These are phyloP conservation scores for Astragalus membranaceus DNA, from an alignment of 306 rosid species.

Conservation along the genomic window DNA sequence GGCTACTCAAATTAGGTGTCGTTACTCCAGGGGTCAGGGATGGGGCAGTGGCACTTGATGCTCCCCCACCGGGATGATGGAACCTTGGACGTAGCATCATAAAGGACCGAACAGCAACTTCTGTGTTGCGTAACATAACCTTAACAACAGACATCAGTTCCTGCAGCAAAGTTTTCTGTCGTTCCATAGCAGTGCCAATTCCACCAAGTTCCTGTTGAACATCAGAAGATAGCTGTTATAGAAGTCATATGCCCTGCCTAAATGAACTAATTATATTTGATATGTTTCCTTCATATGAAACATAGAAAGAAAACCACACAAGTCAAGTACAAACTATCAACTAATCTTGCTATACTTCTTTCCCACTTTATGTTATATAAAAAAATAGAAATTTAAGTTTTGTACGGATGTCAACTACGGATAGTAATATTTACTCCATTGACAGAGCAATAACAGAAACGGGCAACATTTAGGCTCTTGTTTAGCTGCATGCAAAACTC, in stretches of 20 bases:
- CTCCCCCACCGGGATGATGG: constrained; percentile 69
- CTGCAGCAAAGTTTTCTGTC: constrained; percentile 64
- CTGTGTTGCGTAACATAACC: constrained; percentile 81
- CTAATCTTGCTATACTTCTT: neutral
- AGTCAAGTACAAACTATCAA: neutral
- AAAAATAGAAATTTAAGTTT: neutral
- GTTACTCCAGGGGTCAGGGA: constrained; percentile 57
- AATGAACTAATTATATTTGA: neutral
- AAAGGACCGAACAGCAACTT: constrained; percentile 93
- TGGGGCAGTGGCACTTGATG: constrained; percentile 63
- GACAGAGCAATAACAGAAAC: neutral
- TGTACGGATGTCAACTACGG: neutral
- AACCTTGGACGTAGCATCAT: constrained; percentile 86
- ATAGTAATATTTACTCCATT: neutral
- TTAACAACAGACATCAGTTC: constrained; percentile 71
- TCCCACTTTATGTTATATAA: neutral
- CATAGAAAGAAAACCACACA: neutral
- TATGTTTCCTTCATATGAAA: neutral
- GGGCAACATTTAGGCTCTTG: neutral
- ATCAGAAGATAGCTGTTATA: constrained; percentile 12
- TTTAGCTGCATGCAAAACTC: neutral
- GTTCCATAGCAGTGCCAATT: constrained; percentile 76
- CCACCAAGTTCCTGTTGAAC: constrained; percentile 86
- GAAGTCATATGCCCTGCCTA: neutral
- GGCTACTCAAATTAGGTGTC: constrained; percentile 46